These are phyloP conservation scores for Pseudevernia furfuracea DNA, from an alignment of 495 filamentous ascomycete species.

Conservation along the genomic window DNA sequence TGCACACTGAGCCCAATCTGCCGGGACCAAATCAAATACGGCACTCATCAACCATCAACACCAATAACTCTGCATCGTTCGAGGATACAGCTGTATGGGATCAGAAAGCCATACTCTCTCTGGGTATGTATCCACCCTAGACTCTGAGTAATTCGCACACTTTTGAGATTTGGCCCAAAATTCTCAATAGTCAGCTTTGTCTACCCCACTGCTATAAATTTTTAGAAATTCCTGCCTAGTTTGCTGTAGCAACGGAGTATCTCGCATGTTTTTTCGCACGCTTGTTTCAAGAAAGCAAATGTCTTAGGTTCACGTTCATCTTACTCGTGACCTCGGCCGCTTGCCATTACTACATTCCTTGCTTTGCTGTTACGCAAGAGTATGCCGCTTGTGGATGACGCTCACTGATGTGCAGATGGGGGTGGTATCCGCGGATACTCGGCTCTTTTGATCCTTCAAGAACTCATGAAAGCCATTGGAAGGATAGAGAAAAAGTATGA, in stretches of 20 bases:
- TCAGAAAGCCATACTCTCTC: slow-evolving; percentile 20
- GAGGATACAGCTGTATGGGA: slow-evolving; percentile 21
- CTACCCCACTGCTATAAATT: not conserved
- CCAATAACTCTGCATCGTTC: slow-evolving; percentile 18
- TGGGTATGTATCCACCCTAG: not conserved
- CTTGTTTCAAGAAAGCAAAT: no score
- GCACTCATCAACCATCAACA: slow-evolving; percentile 8
- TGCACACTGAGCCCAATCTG: not conserved
- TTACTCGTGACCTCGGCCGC: not conserved
- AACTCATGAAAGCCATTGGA: slow-evolving; percentile 25
- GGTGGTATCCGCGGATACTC: slow-evolving; percentile 29
- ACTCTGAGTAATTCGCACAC: not conserved
- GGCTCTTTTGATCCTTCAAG: slow-evolving; percentile 25
- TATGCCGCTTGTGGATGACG: not conserved
- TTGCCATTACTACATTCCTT: not conserved
- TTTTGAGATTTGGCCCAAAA: not conserved
- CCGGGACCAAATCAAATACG: not conserved
- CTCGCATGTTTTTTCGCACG: not conserved
- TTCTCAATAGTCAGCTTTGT: not conserved
- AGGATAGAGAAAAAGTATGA: slow-evolving; percentile 4
- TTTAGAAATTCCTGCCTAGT: not conserved
- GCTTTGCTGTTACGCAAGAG: not conserved
- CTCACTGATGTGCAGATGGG: slow-evolving; percentile 17
- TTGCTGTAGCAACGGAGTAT: not conserved
- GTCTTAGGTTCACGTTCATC: not conserved